Base-by-base conservation (phyloP, 148 eudicot genomes). In the Vaccinium vitisidaea region DNA sequence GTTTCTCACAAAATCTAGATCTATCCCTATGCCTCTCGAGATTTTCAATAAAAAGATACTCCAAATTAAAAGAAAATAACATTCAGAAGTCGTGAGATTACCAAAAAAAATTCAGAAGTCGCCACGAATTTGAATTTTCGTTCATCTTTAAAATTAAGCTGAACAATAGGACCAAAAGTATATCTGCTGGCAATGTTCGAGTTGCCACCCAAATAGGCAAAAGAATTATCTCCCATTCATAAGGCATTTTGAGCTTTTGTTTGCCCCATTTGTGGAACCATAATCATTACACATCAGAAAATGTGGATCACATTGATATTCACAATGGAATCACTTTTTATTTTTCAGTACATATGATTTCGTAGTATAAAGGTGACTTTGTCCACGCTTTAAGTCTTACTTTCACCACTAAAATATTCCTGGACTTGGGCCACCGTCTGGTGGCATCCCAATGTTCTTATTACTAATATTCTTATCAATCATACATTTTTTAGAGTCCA, bases 261-360 rank as follows among this genome's bases (percentile, higher is more conserved):
- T 61, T 80, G 13, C 32, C 83, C 74, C 36, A 59, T 76, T 80
- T 43, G 9, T 63, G 55, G 55, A 80, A 46, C 83, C 55, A 61
- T 13, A 61, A 80, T 80, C 83, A 80, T 80, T 59, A 14, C 83
- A 21, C 39, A 59, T 27, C 23, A 5, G 25, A 58, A 39, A 12
- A n/a, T 55, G 32, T 25, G 3, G 13, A 43, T 39, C 71, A 21
- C 83, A 19, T 39, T 59, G 63, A 23, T 43, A 7, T 49, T 39
- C 79, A 75, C n/a, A 58, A 58, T 58, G 63, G 9, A 58, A 18
- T 58, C 8, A 18, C n/a, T 58, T 56, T 6, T 56, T 6, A 58
- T 58, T 58, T 18, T 58, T 21, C 18, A 4, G 7, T 56, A 56
- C 59, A 14, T 58, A 19, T 58, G 8, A 58, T 58, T 18, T 58